A percentile compares a stretch with the other conserved stretches of the same genome.
Conservation (phyloP, 768 basidiomycete species). For the Arthromyces matolae region DNA sequence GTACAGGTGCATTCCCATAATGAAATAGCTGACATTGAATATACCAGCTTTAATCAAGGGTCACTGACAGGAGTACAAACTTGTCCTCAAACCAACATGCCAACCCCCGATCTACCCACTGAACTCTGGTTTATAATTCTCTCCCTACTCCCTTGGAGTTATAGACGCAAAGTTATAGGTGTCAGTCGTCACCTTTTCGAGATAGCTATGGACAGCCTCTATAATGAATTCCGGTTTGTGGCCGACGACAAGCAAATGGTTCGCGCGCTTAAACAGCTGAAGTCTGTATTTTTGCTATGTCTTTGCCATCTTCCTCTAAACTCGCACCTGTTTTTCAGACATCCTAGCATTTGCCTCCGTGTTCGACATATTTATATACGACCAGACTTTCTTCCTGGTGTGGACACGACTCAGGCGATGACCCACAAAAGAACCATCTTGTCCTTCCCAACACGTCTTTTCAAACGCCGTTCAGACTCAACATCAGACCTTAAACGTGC, state of each 20-base stretch:
- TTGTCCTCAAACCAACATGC: too few relatives aligned
- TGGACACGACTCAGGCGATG: neutral
- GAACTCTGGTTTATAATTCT: neutral
- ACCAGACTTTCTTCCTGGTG: constrained; percentile 24
- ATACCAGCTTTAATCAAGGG: too few relatives aligned
- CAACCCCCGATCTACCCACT: neutral
- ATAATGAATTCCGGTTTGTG: constrained; percentile 27
- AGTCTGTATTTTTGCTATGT: neutral
- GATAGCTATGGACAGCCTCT: constrained; percentile 27
- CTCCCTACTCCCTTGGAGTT: neutral
- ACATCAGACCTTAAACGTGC: neutral
- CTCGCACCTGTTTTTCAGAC: neutral
- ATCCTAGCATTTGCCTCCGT: constrained; percentile 8
- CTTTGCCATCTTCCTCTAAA: neutral
- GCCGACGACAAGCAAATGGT: constrained; percentile 17
- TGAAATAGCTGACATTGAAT: too few relatives aligned
- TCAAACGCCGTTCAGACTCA: constrained; percentile 2
- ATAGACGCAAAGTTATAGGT: constrained; percentile 24
- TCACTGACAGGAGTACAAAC: too few relatives aligned
- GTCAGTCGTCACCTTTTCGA: constrained; percentile 27
- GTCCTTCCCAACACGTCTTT: neutral
- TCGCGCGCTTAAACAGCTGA: neutral
- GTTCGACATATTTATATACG: constrained; percentile 23
- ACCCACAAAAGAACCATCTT: neutral
- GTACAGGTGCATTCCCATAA: too few relatives aligned